phyloP scores from a whole-genome alignment of 2,329 filamentous ascomycete genomes.

The Pseudogymnoascus sp. region DNA sequence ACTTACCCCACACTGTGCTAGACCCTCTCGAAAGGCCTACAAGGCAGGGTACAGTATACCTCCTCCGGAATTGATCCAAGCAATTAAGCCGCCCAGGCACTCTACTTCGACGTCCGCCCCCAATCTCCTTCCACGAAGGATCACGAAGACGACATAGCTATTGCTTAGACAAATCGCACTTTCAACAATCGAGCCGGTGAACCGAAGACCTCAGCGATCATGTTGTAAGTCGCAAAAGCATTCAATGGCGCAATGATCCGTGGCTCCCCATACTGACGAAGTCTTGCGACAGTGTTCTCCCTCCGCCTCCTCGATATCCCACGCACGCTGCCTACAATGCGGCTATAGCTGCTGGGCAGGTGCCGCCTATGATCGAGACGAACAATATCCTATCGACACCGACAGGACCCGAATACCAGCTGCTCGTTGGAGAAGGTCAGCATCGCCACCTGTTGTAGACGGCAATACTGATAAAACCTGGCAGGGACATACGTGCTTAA shows the following conservation, averaged over 20 bases:
- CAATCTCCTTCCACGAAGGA: background rate
- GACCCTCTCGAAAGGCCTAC: conserved; percentile 1
- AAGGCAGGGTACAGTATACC: conserved; percentile 1
- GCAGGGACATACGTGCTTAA: conserved; percentile 81
- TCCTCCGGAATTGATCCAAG: conserved; percentile 7
- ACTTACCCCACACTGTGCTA: conserved; percentile 8
- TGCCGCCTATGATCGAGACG: conserved; percentile 77
- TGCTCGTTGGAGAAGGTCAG: conserved; percentile 86
- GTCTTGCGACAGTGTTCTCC: conserved; percentile 54
- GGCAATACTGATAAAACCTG: background rate
- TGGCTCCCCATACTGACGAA: background rate
- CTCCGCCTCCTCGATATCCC: conserved; percentile 79
- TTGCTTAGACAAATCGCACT: background rate
- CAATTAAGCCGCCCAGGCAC: conserved; percentile 4
- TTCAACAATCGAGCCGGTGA: background rate
- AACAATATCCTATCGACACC: conserved; percentile 82
- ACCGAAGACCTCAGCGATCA: background rate
- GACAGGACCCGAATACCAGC: conserved; percentile 73
- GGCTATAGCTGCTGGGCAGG: conserved; percentile 57
- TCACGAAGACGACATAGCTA: background rate
- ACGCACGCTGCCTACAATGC: conserved; percentile 65
- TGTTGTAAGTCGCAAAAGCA: conserved; percentile 6
- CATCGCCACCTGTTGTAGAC: conserved; percentile 1
- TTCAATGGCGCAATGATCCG: background rate
- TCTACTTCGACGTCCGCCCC: background rate